Base-by-base conservation (phyloP, 2,329 filamentous ascomycete species). In the Scytalidium lignicola region DNA sequence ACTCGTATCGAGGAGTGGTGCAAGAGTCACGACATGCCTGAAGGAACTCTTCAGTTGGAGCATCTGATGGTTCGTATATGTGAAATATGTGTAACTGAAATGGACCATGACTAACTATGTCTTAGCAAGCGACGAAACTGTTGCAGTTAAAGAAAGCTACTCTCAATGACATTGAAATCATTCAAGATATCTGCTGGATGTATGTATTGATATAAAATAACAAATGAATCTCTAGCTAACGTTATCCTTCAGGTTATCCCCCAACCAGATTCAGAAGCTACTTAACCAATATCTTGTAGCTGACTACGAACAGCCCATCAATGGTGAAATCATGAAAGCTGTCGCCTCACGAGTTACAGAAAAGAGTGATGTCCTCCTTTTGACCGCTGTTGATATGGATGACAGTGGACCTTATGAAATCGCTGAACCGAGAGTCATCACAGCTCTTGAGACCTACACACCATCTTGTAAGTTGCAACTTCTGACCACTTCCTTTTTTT, bases 181-280 rank as follows among this genome's bases (percentile, higher is more conserved):
- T 99, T 63, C 93, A 99, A 74, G 93, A 99, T 67, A 99, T 99
- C 62, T 99, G 93, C 80, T 97, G 92, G 92, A 97, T 97, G 92
- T 95, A 74, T 83, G 88, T 80, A 41, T 15, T 20, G n/a, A 13
- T n/a, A 10, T 28, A 12, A 10, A 3, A 37, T 20, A 12, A 15
- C 15, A 32, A 42, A 26, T 15, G 23, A 43, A 49, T 41, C 48
- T 56, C 12, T 8, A 23, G 57, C 47, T 28, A 23, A 43, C 23
- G 15, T 43, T 26, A n/a, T n/a, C 43, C 28, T 21, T 15, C 53
- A 93, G 88, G 88, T 80, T 99, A 47, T 96, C 92, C 1, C 93
- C 93, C 46, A 97, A 96, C 71, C 93, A 99, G 70, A 99, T 99
- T 55, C 93, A 99, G 71, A 99, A 99, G 74, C 81, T 99, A 28